Conservation (phyloP, 257 asterid genomes). For the Solanum virginianum region DNA sequence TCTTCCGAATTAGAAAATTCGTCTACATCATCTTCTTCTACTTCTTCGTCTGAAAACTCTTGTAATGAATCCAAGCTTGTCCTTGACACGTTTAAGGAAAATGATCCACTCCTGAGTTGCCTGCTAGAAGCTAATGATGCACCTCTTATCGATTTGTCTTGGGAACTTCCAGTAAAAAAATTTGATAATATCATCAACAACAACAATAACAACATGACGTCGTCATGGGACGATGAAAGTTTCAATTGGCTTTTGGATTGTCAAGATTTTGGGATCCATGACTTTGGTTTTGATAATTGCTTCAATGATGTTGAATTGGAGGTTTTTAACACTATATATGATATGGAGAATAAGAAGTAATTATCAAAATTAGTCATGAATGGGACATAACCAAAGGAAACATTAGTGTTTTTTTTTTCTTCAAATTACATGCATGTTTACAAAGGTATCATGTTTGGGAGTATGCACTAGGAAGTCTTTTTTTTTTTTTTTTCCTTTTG, state of each 20-base stretch:
- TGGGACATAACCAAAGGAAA: too few species aligned
- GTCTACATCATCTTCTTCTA: conserved; percentile 22
- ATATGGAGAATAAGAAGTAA: conserved; percentile 1
- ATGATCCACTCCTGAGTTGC: conserved; percentile 40
- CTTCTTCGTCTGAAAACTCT: conserved; percentile 38
- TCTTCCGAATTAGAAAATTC: not conserved
- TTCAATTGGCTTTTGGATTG: conserved; percentile 59
- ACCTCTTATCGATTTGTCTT: conserved; percentile 13
- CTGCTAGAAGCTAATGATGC: conserved; percentile 18
- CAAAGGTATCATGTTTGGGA: not conserved
- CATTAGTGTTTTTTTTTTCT: not conserved
- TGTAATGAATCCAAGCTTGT: conserved; percentile 29
- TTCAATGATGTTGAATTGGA: conserved; percentile 22
- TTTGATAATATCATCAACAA: not conserved
- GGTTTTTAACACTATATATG: conserved; percentile 12
- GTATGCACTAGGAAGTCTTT: not conserved
- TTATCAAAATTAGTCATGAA: not conserved
- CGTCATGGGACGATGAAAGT: conserved; percentile 38
- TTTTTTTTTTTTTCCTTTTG: not conserved
- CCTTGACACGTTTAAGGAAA: conserved; percentile 9
- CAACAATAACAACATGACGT: not conserved
- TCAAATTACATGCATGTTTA: not conserved
- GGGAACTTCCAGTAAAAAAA: conserved; percentile 26
- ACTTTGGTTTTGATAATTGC: conserved; percentile 38
- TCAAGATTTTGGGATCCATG: conserved; percentile 74